phyloP scores from a whole-genome alignment of 106 monocot species.

The Cymbidium sinense region DNA sequence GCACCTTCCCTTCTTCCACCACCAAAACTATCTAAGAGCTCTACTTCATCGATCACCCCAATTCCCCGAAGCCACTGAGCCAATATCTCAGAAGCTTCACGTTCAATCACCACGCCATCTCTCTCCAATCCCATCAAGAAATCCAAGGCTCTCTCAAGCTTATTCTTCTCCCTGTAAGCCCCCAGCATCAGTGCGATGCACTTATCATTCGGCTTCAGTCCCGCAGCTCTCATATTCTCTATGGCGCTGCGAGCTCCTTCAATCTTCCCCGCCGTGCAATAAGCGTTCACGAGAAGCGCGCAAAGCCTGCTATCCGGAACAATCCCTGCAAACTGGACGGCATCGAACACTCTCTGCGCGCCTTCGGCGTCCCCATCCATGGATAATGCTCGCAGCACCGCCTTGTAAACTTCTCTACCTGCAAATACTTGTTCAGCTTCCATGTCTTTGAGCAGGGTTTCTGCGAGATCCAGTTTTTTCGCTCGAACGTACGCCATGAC shows the following conservation, averaged over 20 bases:
- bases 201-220: constrained; percentile 54
- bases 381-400: constrained; percentile 74
- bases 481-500: constrained; percentile 85
- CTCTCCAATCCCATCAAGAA: constrained; percentile 63
- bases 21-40: constrained; percentile 21
- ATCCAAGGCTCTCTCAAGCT: constrained; percentile 47
- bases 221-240: constrained; percentile 71
- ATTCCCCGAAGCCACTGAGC: constrained; percentile 48
- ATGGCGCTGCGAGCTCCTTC: constrained; percentile 49
- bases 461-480: constrained; percentile 47
- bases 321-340: constrained; percentile 72
- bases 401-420: constrained; percentile 86
- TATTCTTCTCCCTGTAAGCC: constrained; percentile 59
- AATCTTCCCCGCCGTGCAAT: constrained; percentile 41
- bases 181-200: constrained; percentile 56
- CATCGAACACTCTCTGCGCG: constrained; percentile 72
- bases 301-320: constrained; percentile 72
- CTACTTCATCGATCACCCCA: constrained; percentile 50
- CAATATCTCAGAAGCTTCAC: constrained; percentile 51
- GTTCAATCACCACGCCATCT: constrained; percentile 39
- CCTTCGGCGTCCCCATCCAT: constrained; percentile 49
- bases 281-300: constrained; percentile 86
- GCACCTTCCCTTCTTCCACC: not conserved
- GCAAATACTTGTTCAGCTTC: constrained; percentile 47
- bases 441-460: constrained; percentile 59